Evolutionary conservation across 345 rosid genomes (phyloP).

Genomic region (Eucalyptus pauciflora): DNA sequence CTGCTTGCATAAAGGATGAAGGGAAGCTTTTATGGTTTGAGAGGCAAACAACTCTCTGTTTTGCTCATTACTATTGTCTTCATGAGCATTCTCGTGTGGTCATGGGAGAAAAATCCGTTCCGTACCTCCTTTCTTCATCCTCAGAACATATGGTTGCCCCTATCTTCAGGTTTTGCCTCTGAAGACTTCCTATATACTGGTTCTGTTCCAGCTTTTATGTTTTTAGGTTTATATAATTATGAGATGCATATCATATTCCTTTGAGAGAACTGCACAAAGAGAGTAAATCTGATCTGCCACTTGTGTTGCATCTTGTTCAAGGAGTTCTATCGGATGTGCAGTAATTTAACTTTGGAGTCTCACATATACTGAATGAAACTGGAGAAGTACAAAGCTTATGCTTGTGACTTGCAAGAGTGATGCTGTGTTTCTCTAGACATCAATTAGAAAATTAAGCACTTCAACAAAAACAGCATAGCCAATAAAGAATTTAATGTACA

Average conservation of each 20-base stretch:
- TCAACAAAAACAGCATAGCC: neutral
- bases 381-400: neutral
- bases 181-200: neutral
- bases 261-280: neutral
- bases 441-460: neutral
- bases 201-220: neutral
- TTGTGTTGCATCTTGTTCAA: neutral
- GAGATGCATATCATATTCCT: neutral
- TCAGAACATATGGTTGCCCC: neutral
- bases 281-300: neutral
- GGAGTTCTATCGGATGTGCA: neutral
- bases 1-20: constrained; percentile 4
- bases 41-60: constrained; percentile 2
- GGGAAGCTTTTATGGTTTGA: constrained; percentile 3
- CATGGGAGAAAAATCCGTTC: constrained; percentile 9
- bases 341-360: neutral
- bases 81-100: constrained; percentile 6
- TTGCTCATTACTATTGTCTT: neutral
- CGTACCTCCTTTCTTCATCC: neutral
- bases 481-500: neutral
- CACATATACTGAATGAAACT: neutral
- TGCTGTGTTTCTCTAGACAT: neutral
- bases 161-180: neutral
- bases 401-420: neutral
- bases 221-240: neutral